A percentile compares a stretch with the other conserved stretches of the same genome.
phyloP scores from a whole-genome alignment of 768 basidiomycete genomes.

The Calocybe gangraenosa region DNA sequence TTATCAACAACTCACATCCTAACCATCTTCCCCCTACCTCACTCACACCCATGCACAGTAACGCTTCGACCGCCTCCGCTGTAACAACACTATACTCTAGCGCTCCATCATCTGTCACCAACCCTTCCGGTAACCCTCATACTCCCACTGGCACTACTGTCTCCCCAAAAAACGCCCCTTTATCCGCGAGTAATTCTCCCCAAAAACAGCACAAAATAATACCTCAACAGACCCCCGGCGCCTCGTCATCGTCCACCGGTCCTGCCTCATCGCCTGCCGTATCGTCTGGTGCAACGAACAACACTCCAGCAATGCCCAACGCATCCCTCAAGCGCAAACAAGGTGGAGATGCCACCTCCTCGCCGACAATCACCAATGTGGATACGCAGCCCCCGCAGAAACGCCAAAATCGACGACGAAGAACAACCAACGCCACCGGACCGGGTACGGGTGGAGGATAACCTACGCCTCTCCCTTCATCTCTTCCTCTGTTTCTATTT shows the following conservation, averaged over 20 bases:
- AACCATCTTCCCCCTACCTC: slow-evolving; percentile 8
- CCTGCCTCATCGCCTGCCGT: slow-evolving; percentile 26
- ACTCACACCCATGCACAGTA: slow-evolving; percentile 14
- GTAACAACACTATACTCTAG: slow-evolving; percentile 46
- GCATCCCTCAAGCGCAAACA: slow-evolving; percentile 57
- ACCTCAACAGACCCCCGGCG: slow-evolving; percentile 25
- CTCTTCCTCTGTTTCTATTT: not conserved
- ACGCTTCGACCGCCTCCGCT: slow-evolving; percentile 22
- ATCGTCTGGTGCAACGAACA: slow-evolving; percentile 36
- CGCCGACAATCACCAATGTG: slow-evolving; percentile 43
- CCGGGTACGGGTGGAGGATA: slow-evolving; percentile 25
- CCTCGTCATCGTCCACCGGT: slow-evolving; percentile 29
- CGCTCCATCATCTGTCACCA: slow-evolving; percentile 42
- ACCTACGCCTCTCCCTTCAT: not conserved
- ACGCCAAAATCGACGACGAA: slow-evolving; percentile 48
- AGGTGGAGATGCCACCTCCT: slow-evolving; percentile 40
- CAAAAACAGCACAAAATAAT: slow-evolving; percentile 64
- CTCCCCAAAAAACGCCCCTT: slow-evolving; percentile 49
- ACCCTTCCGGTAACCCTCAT: slow-evolving; percentile 29
- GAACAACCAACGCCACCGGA: slow-evolving; percentile 40
- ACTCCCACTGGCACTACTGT: slow-evolving; percentile 27
- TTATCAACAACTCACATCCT: slow-evolving; percentile 9
- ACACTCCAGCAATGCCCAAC: slow-evolving; percentile 45
- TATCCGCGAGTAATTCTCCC: slow-evolving; percentile 51
- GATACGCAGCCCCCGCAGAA: slow-evolving; percentile 46